Evolutionary conservation across 1,284 basidiomycete species (phyloP).

Genomic region (Ganoderma lucidum): DNA sequence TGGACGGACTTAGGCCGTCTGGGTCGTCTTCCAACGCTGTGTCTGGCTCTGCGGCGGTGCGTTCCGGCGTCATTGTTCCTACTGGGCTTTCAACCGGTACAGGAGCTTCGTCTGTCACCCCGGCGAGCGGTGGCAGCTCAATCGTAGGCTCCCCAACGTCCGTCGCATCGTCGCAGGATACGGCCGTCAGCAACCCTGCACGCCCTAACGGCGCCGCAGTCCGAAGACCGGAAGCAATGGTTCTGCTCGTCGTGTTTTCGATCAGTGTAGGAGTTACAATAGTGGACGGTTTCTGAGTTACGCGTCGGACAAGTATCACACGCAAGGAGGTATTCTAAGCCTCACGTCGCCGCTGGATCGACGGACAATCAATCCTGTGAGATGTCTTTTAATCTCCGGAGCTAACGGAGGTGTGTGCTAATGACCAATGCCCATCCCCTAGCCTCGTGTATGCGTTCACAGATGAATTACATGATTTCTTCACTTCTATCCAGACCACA

Average conservation of each 20-base stretch:
- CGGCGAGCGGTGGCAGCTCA: not conserved
- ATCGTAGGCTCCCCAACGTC: not conserved
- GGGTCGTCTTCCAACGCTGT: not conserved
- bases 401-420: not conserved
- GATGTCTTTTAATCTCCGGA: not conserved
- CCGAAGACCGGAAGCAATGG: not conserved
- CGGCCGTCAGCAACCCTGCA: not conserved
- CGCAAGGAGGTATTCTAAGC: not conserved
- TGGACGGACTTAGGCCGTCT: not conserved
- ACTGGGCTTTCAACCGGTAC: not conserved
- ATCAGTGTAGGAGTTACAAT: not conserved
- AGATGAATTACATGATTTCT: not conserved
- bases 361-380: not conserved
- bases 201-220: not conserved
- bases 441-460: not conserved
- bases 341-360: not conserved
- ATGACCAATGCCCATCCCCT: not conserved
- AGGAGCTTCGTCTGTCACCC: not conserved
- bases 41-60: not conserved
- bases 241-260: not conserved
- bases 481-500: not conserved
- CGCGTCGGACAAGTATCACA: too few relatives aligned
- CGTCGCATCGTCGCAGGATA: not conserved
- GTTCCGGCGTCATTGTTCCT: not conserved
- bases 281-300: not conserved